phyloP scores from a whole-genome alignment of 2,329 filamentous ascomycete species.

The Cladophialophora carrionii region DNA sequence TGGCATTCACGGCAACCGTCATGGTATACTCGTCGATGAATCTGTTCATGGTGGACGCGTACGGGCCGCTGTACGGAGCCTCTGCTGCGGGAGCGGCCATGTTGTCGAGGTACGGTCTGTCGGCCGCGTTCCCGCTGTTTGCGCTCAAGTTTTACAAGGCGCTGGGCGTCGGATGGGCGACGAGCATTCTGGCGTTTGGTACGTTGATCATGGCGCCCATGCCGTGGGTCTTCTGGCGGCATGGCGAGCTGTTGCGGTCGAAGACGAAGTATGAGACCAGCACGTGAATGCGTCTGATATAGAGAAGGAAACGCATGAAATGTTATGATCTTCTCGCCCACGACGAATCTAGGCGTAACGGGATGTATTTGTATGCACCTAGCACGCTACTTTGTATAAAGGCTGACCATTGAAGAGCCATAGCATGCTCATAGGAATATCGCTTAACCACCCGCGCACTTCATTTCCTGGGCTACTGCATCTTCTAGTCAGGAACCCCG shows the following conservation, averaged over 20 bases:
- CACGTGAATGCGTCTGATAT: constrained; percentile 7
- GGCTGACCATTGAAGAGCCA: too few relatives aligned
- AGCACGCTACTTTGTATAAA: too few relatives aligned
- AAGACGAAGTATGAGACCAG: constrained; percentile 40
- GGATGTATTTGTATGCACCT: too few relatives aligned
- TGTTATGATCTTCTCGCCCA: neutral
- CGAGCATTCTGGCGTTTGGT: constrained; percentile 46
- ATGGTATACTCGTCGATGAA: constrained; percentile 45
- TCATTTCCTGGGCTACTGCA: too few relatives aligned
- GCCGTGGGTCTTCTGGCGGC: constrained; percentile 45
- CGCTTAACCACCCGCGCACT: too few relatives aligned
- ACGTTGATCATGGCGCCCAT: constrained; percentile 45
- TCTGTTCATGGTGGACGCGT: constrained; percentile 49
- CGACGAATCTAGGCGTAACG: neutral
- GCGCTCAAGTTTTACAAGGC: constrained; percentile 46
- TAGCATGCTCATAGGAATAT: too few relatives aligned
- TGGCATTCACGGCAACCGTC: constrained; percentile 39
- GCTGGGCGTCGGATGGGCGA: constrained; percentile 50
- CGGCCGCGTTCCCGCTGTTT: constrained; percentile 47
- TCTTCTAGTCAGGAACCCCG: too few relatives aligned
- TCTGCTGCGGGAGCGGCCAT: constrained; percentile 43
- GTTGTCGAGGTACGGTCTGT: constrained; percentile 41
- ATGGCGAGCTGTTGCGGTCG: constrained; percentile 42
- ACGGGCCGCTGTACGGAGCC: constrained; percentile 47
- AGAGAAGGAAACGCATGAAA: neutral